Base-by-base conservation (phyloP, 2,329 filamentous ascomycete species). In the Beauveria australis region DNA sequence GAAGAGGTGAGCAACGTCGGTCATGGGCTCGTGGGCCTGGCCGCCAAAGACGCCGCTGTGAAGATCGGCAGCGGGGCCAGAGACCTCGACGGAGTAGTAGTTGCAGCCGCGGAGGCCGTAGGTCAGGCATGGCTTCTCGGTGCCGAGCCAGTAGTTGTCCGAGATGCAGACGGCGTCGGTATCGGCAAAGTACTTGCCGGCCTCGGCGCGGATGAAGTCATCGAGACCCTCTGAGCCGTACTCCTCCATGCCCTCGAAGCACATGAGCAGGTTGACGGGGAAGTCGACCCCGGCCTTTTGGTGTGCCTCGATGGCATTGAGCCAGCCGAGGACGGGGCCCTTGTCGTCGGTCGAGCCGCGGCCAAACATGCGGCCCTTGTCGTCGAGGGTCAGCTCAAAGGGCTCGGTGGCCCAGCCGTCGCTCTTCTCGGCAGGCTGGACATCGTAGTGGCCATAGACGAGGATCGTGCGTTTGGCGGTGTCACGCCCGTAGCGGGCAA, bases 181-280 rank as follows among this genome's bases (percentile, higher is more conserved):
- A 69, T 97, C 93, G 70, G 91, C 91, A 79, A 99, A 99, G 81
- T 88, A 97, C 69, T 90, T 89, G 78, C 95, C 91, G 66, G 89
- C 92, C 78, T 99, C 94, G 52, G 84, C 87, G 67, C 89, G 82
- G 76, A 99, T 97, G 66, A 97, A 89, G 68, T 96, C 93, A 71
- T 99, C 94, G 60, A 99, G 82, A 43, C 94, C 94, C 73, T 97
- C 93, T 0, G 92, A 97, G 55, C 94, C 94, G 73, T 96, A 96
- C 79, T 99, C 94, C 78, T 99, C 94, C 94, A 99, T 99, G 53
- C 94, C 94, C 81, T 99, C 94, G 69, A 99, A 97, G 81, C 94
- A 99, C 91, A 97, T 97, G 65, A 99, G 85, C 66, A 99, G 82
- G 79, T 99, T 99, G 71, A 99, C 94, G 9, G 94, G 94, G 73